phyloP scores from a whole-genome alignment of 2,329 filamentous ascomycete genomes.

The Ophiosphaerella narmari region DNA sequence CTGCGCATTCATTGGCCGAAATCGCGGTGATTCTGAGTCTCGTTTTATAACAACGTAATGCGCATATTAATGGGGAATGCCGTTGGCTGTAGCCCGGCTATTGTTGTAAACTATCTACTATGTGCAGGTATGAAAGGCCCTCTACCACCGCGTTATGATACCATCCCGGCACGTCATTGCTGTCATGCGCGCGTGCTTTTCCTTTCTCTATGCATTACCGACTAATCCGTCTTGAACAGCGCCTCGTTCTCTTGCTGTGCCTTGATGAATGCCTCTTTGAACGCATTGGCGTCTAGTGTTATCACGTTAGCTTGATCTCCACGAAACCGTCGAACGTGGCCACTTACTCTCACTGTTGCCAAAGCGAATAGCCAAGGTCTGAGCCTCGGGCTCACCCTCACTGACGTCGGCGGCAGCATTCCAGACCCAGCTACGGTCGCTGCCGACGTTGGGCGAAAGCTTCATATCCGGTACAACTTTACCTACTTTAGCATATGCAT shows the following conservation, averaged over 20 bases:
- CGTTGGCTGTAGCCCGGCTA: constrained; percentile 29
- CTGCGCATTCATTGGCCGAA: too few relatives aligned
- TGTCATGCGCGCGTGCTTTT: constrained; percentile 31
- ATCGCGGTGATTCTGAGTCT: too few relatives aligned
- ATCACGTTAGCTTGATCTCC: constrained; percentile 30
- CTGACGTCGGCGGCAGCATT: constrained; percentile 97
- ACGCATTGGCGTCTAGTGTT: constrained; percentile 81
- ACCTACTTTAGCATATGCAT: constrained; percentile 24
- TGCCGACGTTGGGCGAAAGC: constrained; percentile 95
- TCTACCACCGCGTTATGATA: constrained; percentile 38
- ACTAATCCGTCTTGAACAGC: constrained; percentile 67
- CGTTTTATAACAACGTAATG: too few relatives aligned
- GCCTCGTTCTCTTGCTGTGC: constrained; percentile 95
- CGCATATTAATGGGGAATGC: constrained; percentile 13
- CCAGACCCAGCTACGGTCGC: constrained; percentile 99
- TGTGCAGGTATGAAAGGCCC: constrained; percentile 38
- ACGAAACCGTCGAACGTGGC: constrained; percentile 45
- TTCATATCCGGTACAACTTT: constrained; percentile 98
- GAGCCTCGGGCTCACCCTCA: constrained; percentile 95
- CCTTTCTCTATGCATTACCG: constrained; percentile 30
- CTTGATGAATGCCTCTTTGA: constrained; percentile 98
- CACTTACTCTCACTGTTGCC: constrained; percentile 89
- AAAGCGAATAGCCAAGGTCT: constrained; percentile 95
- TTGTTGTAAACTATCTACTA: constrained; percentile 40
- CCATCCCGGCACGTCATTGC: constrained; percentile 34